A percentile compares a stretch with the other conserved stretches of the same genome.
These are phyloP conservation scores for Phascolomyces articulosus DNA, from an alignment of 371 early-diverging fungal species.

Conservation along the genomic window DNA sequence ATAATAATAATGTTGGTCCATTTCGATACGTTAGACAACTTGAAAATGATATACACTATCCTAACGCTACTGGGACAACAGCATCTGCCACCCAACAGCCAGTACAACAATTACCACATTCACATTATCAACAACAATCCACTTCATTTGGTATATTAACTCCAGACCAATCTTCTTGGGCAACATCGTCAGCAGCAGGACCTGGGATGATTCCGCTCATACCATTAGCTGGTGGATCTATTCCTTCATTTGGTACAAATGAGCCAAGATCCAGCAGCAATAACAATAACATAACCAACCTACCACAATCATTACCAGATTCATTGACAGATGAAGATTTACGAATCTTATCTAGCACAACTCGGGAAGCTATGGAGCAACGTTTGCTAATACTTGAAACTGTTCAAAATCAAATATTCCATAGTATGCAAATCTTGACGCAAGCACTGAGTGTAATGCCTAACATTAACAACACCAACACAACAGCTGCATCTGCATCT, in stretches of 20 bases:
- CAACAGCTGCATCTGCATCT: background rate
- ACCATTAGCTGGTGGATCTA: slow-evolving; percentile 28
- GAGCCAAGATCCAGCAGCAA: background rate
- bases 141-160: slow-evolving; percentile 10
- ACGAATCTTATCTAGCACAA: slow-evolving; percentile 48
- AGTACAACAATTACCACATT: slow-evolving; percentile 19
- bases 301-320: slow-evolving; percentile 27
- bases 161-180: slow-evolving; percentile 1
- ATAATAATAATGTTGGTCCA: too few species aligned
- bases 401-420: slow-evolving; percentile 67
- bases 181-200: slow-evolving; percentile 7
- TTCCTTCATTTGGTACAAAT: background rate
- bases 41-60: too few species aligned
- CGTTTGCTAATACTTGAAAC: slow-evolving; percentile 60
- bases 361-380: slow-evolving; percentile 61
- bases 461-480: slow-evolving; percentile 1
- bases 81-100: slow-evolving; percentile 9
- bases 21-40: too few species aligned
- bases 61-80: background rate
- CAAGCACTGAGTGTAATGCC: slow-evolving; percentile 57
- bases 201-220: slow-evolving; percentile 41
- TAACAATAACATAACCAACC: slow-evolving; percentile 12
- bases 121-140: slow-evolving; percentile 19
- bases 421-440: slow-evolving; percentile 59
- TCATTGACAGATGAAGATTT: slow-evolving; percentile 64